These are phyloP conservation scores for Psilocybe azurescens DNA, from an alignment of 768 basidiomycete species.

Conservation along the genomic window DNA sequence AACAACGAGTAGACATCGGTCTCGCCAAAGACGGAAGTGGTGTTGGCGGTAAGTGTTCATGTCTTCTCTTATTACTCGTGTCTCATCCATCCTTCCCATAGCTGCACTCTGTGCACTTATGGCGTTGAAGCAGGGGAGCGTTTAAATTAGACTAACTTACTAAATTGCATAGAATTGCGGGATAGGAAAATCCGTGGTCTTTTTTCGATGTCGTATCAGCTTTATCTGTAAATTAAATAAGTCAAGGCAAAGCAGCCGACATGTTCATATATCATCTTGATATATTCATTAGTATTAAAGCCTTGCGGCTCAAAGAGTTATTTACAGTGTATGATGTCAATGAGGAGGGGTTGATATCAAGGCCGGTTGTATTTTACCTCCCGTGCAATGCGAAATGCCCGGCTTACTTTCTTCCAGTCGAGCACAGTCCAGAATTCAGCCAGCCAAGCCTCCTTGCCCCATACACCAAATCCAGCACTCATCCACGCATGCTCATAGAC, in stretches of 20 bases:
- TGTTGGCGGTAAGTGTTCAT: constrained; percentile 80
- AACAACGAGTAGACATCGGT: constrained; percentile 83
- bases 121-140: constrained; percentile 61
- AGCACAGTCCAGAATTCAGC: constrained; percentile 83
- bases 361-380: not conserved
- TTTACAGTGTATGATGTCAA: constrained; percentile 5
- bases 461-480: constrained; percentile 82
- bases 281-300: not conserved
- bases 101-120: constrained; percentile 90
- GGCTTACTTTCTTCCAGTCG: constrained; percentile 73
- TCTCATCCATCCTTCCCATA: constrained; percentile 32
- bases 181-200: not conserved
- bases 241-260: not conserved
- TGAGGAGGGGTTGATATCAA: constrained; percentile 6
- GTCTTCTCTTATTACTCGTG: constrained; percentile 10
- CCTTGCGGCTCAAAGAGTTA: not conserved
- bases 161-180: constrained; percentile 10
- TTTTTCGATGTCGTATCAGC: not conserved
- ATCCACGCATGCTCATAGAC: constrained; percentile 91
- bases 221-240: constrained; percentile 17
- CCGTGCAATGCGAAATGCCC: constrained; percentile 31
- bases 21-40: constrained; percentile 98
- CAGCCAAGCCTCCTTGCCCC: constrained; percentile 90
- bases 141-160: constrained; percentile 8
- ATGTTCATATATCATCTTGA: not conserved